Evolutionary conservation across 2,329 filamentous ascomycete species (phyloP), one percentile per base, ranked within the genome.

Genomic region (Alternaria solani): DNA sequence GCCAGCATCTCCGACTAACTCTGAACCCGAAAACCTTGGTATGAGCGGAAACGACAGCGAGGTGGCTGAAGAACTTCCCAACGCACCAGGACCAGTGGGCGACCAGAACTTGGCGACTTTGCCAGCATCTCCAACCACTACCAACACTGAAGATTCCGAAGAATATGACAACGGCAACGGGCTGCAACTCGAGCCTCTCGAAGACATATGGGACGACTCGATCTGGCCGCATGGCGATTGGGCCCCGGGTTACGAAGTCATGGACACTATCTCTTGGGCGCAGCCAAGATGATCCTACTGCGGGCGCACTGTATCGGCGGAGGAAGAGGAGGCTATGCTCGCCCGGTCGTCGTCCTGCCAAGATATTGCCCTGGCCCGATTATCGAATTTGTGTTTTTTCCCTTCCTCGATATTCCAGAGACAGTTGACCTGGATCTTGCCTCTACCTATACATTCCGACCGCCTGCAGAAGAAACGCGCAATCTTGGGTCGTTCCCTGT

Each of bases 391-490:
- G 1, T 4, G 9, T 11, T 11, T 3, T 0, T 25, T 32, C 3
- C 43, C 6, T 14, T 36, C 12, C 4, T 11, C 26, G 1, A 56
- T 20, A 8, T 51, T 26, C 54, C 54, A 56, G n/a, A 56, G 48
- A 6, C 49, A 59, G 0, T 51, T 59, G 0, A 59, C 42, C 23
- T 61, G 59, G 4, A 57, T 3, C 12, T 54, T 61, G 5, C 55
- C 48, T 2, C 14, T n/a, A 3, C 55, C 59, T 3, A 53, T 18
- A 41, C 54, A 58, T 2, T 32, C n/a, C 2, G 25, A 23, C 2
- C 48, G 36, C 11, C 25, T 12, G 26, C 59, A 61, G 5, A 30
- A 30, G 23, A 61, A 61, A 12, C 36, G 20, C 18, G 43, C 20
- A 14, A 23, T 32, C 9, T 38, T n/a, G 5, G 32, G 34, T 23